phyloP scores from a whole-genome alignment of 257 asterid species.

The Jasminum sambac region DNA sequence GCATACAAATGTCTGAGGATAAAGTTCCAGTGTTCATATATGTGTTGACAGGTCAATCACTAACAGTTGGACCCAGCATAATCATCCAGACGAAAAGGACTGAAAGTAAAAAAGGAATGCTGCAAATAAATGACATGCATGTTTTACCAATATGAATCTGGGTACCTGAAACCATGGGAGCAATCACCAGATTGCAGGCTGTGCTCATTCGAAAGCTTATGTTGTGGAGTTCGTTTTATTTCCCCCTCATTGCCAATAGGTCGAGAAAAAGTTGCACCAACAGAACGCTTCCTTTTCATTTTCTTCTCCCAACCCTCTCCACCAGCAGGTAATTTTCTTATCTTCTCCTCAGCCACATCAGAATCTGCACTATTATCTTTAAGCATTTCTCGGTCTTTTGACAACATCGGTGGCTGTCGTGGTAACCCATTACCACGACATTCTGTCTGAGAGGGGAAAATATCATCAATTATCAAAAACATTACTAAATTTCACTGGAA shows the following conservation, averaged over 20 bases:
- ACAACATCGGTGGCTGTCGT: conserved; percentile 58
- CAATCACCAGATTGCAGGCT: conserved; percentile 65
- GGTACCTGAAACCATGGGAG: conserved; percentile 63
- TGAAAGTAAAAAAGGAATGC: not conserved
- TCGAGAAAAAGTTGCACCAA: conserved; percentile 75
- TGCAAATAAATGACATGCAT: conserved; percentile 12
- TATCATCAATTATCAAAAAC: conserved; percentile 9
- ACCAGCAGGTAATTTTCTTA: conserved; percentile 78
- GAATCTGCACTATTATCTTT: conserved; percentile 59
- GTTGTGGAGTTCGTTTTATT: conserved; percentile 60
- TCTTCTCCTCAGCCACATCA: conserved; percentile 74
- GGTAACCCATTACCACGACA: conserved; percentile 57
- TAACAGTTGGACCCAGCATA: conserved; percentile 9
- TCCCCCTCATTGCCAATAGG: conserved; percentile 71
- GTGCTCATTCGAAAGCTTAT: conserved; percentile 65
- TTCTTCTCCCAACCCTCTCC: conserved; percentile 98
- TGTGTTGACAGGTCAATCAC: not conserved
- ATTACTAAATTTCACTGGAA: conserved; percentile 4
- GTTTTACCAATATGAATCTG: not conserved
- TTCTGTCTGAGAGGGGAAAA: conserved; percentile 60
- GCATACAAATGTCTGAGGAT: not conserved
- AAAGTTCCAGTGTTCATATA: not conserved
- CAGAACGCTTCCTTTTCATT: conserved; percentile 96
- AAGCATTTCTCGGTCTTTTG: conserved; percentile 73
- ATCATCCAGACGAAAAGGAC: conserved; percentile 1